Evolutionary conservation across 164 flowering plant species (phyloP).

Genomic region (Litsea cubeba): DNA sequence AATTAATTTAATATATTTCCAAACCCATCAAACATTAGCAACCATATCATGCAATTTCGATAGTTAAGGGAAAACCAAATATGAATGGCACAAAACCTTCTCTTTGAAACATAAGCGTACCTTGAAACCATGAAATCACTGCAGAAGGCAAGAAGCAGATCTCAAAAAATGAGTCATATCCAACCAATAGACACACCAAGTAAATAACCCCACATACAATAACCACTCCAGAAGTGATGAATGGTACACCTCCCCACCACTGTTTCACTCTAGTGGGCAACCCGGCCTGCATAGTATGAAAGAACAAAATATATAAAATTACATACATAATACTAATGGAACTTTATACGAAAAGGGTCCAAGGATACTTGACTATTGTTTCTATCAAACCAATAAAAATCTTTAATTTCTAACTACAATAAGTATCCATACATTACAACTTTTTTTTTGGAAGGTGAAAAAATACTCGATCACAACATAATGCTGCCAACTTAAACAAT

Average conservation of each 20-base stretch:
- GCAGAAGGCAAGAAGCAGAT: conserved; percentile 84
- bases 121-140: conserved; percentile 70
- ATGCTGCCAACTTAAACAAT: too few relatives aligned
- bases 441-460: too few relatives aligned
- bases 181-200: conserved; percentile 80
- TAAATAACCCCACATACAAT: conserved; percentile 69
- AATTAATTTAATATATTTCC: not conserved
- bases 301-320: not conserved
- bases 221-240: conserved; percentile 78
- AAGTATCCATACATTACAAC: too few relatives aligned
- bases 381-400: too few relatives aligned
- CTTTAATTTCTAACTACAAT: too few relatives aligned
- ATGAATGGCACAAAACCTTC: not conserved
- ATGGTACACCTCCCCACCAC: conserved; percentile 92
- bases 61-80: not conserved
- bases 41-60: not conserved
- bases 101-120: conserved; percentile 26
- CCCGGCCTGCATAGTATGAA: conserved; percentile 50
- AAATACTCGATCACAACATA: too few relatives aligned
- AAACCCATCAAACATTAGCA: not conserved
- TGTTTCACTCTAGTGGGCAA: conserved; percentile 69
- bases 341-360: too few relatives aligned
- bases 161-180: conserved; percentile 87
- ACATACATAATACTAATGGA: too few relatives aligned
- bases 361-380: too few relatives aligned